A percentile compares a stretch with the other conserved stretches of the same genome.
phyloP scores from a whole-genome alignment of 257 asterid species.

The Solanum raphanifolium region DNA sequence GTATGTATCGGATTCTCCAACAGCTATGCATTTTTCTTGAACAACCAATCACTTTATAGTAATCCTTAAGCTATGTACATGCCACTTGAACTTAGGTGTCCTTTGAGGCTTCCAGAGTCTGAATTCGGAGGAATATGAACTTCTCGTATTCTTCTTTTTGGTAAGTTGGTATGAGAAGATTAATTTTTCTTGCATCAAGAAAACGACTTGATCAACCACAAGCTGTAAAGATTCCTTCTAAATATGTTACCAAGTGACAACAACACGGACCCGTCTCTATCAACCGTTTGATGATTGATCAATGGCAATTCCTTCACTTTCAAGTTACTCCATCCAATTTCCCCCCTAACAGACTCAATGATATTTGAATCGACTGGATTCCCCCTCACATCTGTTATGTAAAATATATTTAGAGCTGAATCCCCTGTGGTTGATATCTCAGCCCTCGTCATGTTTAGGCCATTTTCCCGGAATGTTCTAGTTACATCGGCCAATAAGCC shows the following conservation, averaged over 20 bases:
- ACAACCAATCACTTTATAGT: neutral
- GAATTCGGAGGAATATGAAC: neutral
- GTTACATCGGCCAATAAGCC: conserved; percentile 79
- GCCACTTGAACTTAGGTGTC: conserved; percentile 1
- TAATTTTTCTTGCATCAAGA: conserved; percentile 17
- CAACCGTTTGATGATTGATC: conserved; percentile 35
- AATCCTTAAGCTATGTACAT: conserved; percentile 17
- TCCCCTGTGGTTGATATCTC: conserved; percentile 66
- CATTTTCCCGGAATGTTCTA: conserved; percentile 85
- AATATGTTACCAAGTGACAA: conserved; percentile 71
- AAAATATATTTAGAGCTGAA: conserved; percentile 47
- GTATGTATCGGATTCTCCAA: neutral
- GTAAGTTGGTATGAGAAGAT: neutral
- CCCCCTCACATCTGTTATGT: conserved; percentile 69
- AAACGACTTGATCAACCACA: conserved; percentile 70
- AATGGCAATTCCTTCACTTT: conserved; percentile 67
- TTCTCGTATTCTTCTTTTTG: neutral
- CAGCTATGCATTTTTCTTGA: neutral
- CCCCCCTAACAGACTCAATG: conserved; percentile 57
- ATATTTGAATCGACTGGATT: conserved; percentile 41
- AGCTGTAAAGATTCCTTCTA: conserved; percentile 66
- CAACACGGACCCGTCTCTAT: conserved; percentile 35
- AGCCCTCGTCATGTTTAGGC: conserved; percentile 68
- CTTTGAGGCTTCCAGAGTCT: neutral
- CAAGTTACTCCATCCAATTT: conserved; percentile 55